These are phyloP conservation scores for Lyophyllum semitale DNA, from an alignment of 768 basidiomycete species.

Conservation along the genomic window DNA sequence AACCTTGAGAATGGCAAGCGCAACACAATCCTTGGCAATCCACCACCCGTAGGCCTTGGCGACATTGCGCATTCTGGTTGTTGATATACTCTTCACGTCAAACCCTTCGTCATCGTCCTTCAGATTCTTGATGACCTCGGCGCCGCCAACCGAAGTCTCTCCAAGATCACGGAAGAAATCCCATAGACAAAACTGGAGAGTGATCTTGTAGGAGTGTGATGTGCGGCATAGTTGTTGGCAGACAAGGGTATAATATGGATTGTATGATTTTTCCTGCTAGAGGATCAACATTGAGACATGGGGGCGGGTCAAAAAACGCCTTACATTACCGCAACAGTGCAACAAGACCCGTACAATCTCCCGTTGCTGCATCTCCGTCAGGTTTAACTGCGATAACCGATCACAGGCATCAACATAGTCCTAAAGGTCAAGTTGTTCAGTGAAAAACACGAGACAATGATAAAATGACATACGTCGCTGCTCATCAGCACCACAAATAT, in stretches of 20 bases:
- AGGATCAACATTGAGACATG: conserved; percentile 2
- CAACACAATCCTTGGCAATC: conserved; percentile 81
- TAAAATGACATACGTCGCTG: conserved; percentile 68
- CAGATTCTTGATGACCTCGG: conserved; percentile 71
- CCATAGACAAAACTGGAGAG: conserved; percentile 94
- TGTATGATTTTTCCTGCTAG: conserved; percentile 83
- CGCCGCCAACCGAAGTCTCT: conserved; percentile 79
- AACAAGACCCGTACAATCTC: conserved; percentile 92
- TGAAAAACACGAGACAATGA: background rate
- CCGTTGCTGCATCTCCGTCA: conserved; percentile 89
- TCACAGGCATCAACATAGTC: conserved; percentile 97
- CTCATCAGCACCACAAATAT: conserved; percentile 96
- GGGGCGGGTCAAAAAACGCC: conserved; percentile 20
- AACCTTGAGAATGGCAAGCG: conserved; percentile 84
- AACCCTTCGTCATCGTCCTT: conserved; percentile 48
- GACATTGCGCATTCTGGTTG: conserved; percentile 64
- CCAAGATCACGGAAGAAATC: conserved; percentile 94
- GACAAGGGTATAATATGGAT: conserved; percentile 93
- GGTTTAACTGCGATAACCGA: conserved; percentile 76
- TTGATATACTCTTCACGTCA: conserved; percentile 55
- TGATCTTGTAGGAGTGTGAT: conserved; percentile 87
- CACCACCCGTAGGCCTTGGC: conserved; percentile 92
- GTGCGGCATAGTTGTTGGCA: conserved; percentile 77
- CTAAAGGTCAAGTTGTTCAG: conserved; percentile 38
- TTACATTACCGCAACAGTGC: conserved; percentile 89